Evolutionary conservation across 352 stramenopile species (phyloP).

Genomic region (Globisporangium acanthophoron): DNA sequence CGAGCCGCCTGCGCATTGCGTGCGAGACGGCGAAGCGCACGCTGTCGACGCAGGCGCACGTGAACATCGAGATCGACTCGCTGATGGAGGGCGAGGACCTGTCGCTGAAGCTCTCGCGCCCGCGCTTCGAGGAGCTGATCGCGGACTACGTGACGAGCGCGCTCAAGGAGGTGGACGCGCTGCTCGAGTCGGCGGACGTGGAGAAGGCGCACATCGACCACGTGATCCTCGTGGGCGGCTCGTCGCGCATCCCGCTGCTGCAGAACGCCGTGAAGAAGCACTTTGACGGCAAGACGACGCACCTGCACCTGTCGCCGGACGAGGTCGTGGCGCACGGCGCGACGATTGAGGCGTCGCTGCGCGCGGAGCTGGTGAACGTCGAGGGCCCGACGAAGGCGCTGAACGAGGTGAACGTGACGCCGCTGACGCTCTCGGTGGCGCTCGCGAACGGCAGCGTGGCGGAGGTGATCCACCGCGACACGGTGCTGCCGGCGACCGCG

Average conservation of each 20-base stretch:
- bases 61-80: conserved; percentile 96
- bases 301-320: conserved; percentile 85
- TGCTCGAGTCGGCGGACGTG: conserved; percentile 68
- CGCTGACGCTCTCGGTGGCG: conserved; percentile 90
- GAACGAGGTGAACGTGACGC: conserved; percentile 90
- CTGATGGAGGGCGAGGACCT: conserved; percentile 98
- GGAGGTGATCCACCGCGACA: conserved; percentile 89
- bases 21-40: conserved; percentile 97
- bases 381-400: conserved; percentile 53
- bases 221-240: conserved; percentile 95
- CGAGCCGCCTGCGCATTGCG: conserved; percentile 92
- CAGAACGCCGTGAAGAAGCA: conserved; percentile 77
- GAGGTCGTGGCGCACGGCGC: conserved; percentile 89
- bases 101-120: conserved; percentile 95
- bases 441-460: conserved; percentile 90
- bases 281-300: conserved; percentile 80
- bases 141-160: conserved; percentile 90
- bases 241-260: conserved; percentile 96
- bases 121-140: conserved; percentile 95
- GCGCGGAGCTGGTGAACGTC: conserved; percentile 62
- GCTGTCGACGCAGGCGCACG: conserved; percentile 94
- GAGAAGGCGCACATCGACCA: conserved; percentile 92
- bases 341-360: conserved; percentile 74
- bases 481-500: conserved; percentile 79
- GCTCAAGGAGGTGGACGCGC: conserved; percentile 87